Evolutionary conservation across 148 eudicot genomes (phyloP).

Genomic region (Rhododendron ferrugineum): DNA sequence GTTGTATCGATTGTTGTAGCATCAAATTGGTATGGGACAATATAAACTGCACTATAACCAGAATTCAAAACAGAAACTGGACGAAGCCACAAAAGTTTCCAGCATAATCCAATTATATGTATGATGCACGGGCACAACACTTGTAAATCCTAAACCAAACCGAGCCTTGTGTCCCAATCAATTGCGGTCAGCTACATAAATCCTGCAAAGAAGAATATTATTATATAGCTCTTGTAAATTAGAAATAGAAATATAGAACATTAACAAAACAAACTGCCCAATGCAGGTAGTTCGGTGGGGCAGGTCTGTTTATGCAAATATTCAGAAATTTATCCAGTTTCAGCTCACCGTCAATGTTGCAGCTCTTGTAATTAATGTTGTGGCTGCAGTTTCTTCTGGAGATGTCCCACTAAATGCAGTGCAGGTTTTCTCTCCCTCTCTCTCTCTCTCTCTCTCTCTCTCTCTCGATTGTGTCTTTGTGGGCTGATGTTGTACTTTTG

Average conservation of each 20-base stretch:
- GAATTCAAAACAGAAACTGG: neutral
- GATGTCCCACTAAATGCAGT: constrained; percentile 90
- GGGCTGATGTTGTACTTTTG: neutral
- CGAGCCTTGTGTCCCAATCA: neutral
- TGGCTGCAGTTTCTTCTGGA: constrained; percentile 79
- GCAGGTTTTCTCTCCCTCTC: constrained; percentile 42
- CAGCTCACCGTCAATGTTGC: constrained; percentile 97
- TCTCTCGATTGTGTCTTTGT: neutral
- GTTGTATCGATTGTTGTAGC: neutral
- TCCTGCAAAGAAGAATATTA: neutral
- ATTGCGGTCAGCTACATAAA: neutral
- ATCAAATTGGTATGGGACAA: neutral
- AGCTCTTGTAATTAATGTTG: constrained; percentile 87
- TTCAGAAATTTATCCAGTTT: constrained; percentile 92
- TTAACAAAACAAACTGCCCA: constrained; percentile 1
- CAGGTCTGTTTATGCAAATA: constrained; percentile 90
- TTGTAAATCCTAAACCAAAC: neutral
- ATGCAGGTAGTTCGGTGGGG: constrained; percentile 97
- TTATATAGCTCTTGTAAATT: neutral
- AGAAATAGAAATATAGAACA: neutral
- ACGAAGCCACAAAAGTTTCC: neutral
- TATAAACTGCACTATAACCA: neutral
- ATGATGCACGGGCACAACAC: neutral
- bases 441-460: neutral
- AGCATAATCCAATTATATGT: neutral